Evolutionary conservation across 2,329 filamentous ascomycete genomes (phyloP).

Genomic region (Paecilomyces formosus): DNA sequence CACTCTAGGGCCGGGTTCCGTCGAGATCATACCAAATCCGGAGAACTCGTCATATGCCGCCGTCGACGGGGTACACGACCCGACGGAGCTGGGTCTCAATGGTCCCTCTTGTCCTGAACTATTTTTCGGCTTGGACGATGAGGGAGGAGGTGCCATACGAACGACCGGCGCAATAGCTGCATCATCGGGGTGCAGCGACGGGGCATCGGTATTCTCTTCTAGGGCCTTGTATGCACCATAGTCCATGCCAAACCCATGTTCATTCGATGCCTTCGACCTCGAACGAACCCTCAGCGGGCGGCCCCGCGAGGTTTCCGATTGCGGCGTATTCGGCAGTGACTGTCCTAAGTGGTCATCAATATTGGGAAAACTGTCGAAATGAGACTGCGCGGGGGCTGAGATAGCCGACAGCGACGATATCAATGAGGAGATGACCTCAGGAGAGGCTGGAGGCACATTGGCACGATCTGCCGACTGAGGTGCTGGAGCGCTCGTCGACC

Average conservation of each 20-base stretch:
- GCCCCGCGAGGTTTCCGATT: slow-evolving; percentile 15
- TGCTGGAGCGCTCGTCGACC: slow-evolving; percentile 12
- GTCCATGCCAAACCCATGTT: slow-evolving; percentile 59
- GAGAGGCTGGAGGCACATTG: slow-evolving; percentile 36
- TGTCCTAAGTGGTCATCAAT: slow-evolving; percentile 34
- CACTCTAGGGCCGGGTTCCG: slow-evolving; percentile 31
- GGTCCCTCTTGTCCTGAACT: slow-evolving; percentile 43
- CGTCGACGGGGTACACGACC: slow-evolving; percentile 29
- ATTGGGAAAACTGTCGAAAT: slow-evolving; percentile 56
- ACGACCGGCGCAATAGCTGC: slow-evolving; percentile 62
- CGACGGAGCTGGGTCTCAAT: slow-evolving; percentile 26
- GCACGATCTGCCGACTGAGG: slow-evolving; percentile 19
- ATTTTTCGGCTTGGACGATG: slow-evolving; percentile 59
- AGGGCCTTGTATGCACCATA: slow-evolving; percentile 59
- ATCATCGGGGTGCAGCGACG: slow-evolving; percentile 47
- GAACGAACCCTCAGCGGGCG: slow-evolving; percentile 17
- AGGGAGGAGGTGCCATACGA: slow-evolving; percentile 73
- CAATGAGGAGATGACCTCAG: slow-evolving; percentile 50
- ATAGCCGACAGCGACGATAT: slow-evolving; percentile 56
- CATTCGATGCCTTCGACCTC: slow-evolving; percentile 13
- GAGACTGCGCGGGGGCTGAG: slow-evolving; percentile 57
- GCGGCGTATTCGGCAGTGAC: slow-evolving; percentile 22
- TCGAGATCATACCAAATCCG: slow-evolving; percentile 31
- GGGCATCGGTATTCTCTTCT: slow-evolving; percentile 43
- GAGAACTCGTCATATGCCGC: slow-evolving; percentile 23